Evolutionary conservation across 1,284 basidiomycete genomes (phyloP), one percentile per base, ranked within the genome.

Genomic region (Meira miltonrushii): DNA sequence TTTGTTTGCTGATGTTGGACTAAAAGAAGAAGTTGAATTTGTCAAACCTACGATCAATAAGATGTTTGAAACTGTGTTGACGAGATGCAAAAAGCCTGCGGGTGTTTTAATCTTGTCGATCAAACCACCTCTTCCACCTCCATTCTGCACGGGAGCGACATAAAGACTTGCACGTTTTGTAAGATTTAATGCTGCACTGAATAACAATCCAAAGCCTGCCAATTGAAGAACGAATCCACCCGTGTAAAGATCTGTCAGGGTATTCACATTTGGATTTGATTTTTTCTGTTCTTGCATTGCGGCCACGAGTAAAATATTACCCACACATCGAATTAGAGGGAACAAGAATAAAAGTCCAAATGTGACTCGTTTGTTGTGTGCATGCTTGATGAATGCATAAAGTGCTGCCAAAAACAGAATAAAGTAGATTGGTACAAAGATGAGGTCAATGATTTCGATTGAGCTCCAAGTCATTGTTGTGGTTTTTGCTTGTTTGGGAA

Each of bases 11-110:
- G n/a, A 15, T 17, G 23, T 19, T 13, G 50, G 17, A 17, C 5
- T 6, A 39, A 53, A 53, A 19, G 37, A 2, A 19, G 12, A 13
- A 13, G 13, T 28, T 13, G 17, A 23, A 19, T 39, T 25, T 2
- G 4, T 38, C 7, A 53, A n/a, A 17, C 50, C 50, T 2, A 53
- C 50, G 23, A 53, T 53, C 11, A 53, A 25, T 12, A 53, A 23
- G 7, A 53, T 28, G 4, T 6, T 53, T n/a, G 50, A 13, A 19
- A 53, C 13, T 5, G 37, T 15, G 28, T 28, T 53, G 5, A 53
- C 4, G 2, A 53, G 2, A 28, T 53, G 19, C 5, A 53, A 23
- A 19, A 38, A 23, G 5, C 37, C 21, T n/a, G 3, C 19, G 5
- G 50, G 46, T 21, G 25, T 19, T 13, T 13, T 15, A 25, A 21